These are phyloP conservation scores for Echinosophora koreensis DNA, from an alignment of 306 rosid genomes.

Conservation along the genomic window DNA sequence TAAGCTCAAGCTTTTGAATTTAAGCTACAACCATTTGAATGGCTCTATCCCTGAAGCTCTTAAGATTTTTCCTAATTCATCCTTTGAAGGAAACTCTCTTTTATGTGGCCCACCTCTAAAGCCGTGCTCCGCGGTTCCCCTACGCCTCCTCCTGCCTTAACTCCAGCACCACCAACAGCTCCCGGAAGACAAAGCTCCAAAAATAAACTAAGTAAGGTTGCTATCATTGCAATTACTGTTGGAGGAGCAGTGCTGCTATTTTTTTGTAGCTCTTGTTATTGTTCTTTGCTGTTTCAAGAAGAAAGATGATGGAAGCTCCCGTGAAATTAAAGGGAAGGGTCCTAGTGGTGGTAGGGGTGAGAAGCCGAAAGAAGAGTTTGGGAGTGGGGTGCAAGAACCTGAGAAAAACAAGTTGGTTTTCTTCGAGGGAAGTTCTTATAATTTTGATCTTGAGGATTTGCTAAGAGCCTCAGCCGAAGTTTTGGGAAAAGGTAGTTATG, in stretches of 20 bases:
- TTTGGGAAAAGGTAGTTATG: constrained; percentile 88
- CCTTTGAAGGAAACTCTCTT: constrained; percentile 78
- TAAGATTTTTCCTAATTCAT: constrained; percentile 64
- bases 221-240: constrained; percentile 81
- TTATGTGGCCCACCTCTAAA: constrained; percentile 84
- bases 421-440: constrained; percentile 87
- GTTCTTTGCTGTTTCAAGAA: constrained; percentile 70
- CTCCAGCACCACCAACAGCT: constrained; percentile 53
- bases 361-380: constrained; percentile 87
- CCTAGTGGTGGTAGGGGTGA: constrained; percentile 75
- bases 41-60: constrained; percentile 83
- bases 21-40: constrained; percentile 85
- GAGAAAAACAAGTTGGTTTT: constrained; percentile 89
- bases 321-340: constrained; percentile 67
- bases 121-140: constrained; percentile 63
- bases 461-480: constrained; percentile 92
- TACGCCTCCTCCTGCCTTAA: constrained; percentile 58
- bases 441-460: constrained; percentile 89
- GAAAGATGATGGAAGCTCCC: constrained; percentile 47
- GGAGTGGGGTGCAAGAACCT: constrained; percentile 90
- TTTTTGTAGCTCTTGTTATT: constrained; percentile 63
- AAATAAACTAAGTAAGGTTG: constrained; percentile 63
- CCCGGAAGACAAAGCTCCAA: constrained; percentile 58
- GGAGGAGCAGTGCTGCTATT: constrained; percentile 71
- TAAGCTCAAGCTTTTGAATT: constrained; percentile 67